These are phyloP conservation scores for Bryum argenteum DNA, from an alignment of 225 moss, liverwort and hornwort species.

Conservation along the genomic window DNA sequence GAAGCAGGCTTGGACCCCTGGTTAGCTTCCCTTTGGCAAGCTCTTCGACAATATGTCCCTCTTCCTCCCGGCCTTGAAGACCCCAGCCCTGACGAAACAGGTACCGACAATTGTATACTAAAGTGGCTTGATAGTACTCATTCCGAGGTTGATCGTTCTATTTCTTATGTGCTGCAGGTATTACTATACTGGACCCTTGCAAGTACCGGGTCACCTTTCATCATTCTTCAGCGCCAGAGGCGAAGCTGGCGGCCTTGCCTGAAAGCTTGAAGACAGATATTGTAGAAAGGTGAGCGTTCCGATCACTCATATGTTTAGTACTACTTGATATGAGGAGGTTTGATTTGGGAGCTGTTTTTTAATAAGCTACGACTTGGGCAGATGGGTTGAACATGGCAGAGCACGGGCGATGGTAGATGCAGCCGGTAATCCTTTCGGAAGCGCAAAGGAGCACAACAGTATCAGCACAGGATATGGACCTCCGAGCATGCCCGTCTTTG, in stretches of 20 bases:
- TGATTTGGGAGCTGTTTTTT: constrained; percentile 20
- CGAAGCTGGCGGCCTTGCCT: constrained; percentile 47
- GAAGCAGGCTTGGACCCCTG: constrained; percentile 97
- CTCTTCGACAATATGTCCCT: constrained; percentile 67
- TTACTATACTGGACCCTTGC: constrained; percentile 50
- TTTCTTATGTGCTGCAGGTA: constrained; percentile 38
- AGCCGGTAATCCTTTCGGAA: constrained; percentile 66
- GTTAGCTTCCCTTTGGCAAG: constrained; percentile 75
- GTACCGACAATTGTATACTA: neutral
- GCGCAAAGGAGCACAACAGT: constrained; percentile 55
- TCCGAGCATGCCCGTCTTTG: constrained; percentile 71
- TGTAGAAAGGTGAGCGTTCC: constrained; percentile 51
- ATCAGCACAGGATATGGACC: constrained; percentile 61
- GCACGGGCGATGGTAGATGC: constrained; percentile 75
- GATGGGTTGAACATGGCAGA: constrained; percentile 80
- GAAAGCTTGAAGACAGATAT: constrained; percentile 56
- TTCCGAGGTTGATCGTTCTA: neutral
- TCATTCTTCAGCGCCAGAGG: constrained; percentile 55
- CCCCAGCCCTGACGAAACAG: constrained; percentile 73
- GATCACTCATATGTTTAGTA: neutral
- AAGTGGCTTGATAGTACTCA: constrained; percentile 5
- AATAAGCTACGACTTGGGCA: constrained; percentile 50
- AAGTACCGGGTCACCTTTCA: constrained; percentile 55
- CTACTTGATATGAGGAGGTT: neutral
- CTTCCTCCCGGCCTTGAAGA: constrained; percentile 71